Evolutionary conservation across 2,329 filamentous ascomycete genomes (phyloP).

Genomic region (Fusarium fracticaudum): DNA sequence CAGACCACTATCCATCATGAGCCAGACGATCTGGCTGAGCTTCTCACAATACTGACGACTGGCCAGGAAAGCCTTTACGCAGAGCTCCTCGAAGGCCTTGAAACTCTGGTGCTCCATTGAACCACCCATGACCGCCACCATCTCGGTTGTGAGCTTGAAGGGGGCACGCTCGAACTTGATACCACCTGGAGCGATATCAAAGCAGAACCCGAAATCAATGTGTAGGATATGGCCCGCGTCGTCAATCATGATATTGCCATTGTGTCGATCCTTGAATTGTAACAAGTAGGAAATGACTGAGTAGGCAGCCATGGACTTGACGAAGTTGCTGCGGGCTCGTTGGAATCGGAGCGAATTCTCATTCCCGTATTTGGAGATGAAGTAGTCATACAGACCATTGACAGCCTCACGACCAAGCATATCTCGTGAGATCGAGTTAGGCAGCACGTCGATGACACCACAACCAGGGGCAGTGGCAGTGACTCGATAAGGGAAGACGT

Average conservation of each 20-base stretch:
- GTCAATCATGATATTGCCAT: slow-evolving; percentile 99
- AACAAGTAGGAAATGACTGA: slow-evolving; percentile 95
- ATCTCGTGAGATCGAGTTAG: slow-evolving; percentile 97
- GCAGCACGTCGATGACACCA: slow-evolving; percentile 96
- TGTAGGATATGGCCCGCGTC: slow-evolving; percentile 97
- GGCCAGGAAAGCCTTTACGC: slow-evolving; percentile 93
- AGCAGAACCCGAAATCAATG: slow-evolving; percentile 99
- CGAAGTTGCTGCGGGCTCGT: slow-evolving; percentile 94
- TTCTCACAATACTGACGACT: slow-evolving; percentile 87
- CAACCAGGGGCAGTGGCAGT: slow-evolving; percentile 97
- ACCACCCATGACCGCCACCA: slow-evolving; percentile 99
- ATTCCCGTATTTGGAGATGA: slow-evolving; percentile 95
- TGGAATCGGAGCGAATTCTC: slow-evolving; percentile 96
- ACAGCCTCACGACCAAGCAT: slow-evolving; percentile 98
- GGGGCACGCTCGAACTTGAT: slow-evolving; percentile 98
- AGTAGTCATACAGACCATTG: slow-evolving; percentile 98
- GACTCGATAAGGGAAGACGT: slow-evolving; percentile 95
- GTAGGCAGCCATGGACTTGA: slow-evolving; percentile 99
- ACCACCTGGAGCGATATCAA: slow-evolving; percentile 96
- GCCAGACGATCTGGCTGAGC: slow-evolving; percentile 85
- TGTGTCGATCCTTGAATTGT: slow-evolving; percentile 99
- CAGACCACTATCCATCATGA: slow-evolving; percentile 96
- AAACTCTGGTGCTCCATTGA: slow-evolving; percentile 86
- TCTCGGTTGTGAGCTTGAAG: slow-evolving; percentile 97
- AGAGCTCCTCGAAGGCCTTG: slow-evolving; percentile 95